phyloP scores from a whole-genome alignment of 352 stramenopile genomes.

The Globisporangium mamillatum region DNA sequence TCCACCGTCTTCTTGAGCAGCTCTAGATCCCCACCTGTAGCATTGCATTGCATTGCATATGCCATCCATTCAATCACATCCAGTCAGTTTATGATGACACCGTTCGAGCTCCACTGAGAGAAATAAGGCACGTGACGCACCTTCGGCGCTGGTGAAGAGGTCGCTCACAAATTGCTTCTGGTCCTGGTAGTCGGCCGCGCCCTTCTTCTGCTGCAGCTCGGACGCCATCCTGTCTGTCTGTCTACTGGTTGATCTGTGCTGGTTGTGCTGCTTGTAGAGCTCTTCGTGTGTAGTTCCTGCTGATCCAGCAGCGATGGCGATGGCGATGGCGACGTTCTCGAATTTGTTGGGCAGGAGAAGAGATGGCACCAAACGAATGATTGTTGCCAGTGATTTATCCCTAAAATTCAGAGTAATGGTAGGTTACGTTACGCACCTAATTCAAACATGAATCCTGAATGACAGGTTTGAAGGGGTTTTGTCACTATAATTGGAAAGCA shows the following conservation, averaged over 20 bases:
- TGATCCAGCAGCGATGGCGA: neutral
- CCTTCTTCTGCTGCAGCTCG: slow-evolving; percentile 53
- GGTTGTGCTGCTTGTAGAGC: neutral
- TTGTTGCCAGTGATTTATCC: too few species aligned
- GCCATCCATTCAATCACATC: neutral
- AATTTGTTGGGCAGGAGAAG: neutral
- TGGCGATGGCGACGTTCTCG: neutral
- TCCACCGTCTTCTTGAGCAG: slow-evolving; percentile 63
- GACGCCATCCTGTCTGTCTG: slow-evolving; percentile 22
- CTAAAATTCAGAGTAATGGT: too few species aligned
- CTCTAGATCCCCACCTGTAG: slow-evolving; percentile 69
- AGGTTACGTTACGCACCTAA: too few species aligned
- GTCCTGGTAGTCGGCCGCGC: slow-evolving; percentile 68
- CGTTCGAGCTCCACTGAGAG: neutral
- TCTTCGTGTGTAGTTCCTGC: neutral
- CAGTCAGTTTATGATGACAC: neutral
- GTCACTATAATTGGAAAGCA: too few species aligned
- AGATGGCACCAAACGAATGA: neutral
- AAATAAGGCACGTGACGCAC: slow-evolving; percentile 26
- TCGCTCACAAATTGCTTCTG: slow-evolving; percentile 77
- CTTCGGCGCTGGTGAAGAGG: slow-evolving; percentile 68
- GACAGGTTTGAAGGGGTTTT: too few species aligned
- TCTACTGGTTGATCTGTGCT: too few species aligned
- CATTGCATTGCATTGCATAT: neutral
- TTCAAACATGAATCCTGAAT: too few species aligned